Conservation (phyloP, 2,329 filamentous ascomycete species). For the Cladosporium phlei region DNA sequence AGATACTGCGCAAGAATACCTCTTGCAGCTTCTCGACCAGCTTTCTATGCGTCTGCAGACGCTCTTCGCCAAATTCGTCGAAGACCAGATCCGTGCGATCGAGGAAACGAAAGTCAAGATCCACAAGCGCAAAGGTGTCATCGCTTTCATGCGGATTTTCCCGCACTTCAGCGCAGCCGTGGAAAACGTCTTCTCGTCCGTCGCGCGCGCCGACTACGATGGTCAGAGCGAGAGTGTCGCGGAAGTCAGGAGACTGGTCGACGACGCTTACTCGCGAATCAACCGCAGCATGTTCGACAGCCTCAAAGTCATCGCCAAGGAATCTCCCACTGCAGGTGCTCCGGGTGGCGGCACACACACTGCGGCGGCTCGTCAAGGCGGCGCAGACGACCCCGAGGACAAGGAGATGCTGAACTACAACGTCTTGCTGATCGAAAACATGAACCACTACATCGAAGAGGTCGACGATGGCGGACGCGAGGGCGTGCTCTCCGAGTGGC, state of each 20-base stretch:
- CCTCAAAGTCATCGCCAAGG: slow-evolving; percentile 85
- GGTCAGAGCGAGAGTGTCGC: slow-evolving; percentile 44
- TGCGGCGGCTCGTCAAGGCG: slow-evolving; percentile 30
- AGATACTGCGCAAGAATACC: slow-evolving; percentile 89
- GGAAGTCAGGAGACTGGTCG: slow-evolving; percentile 71
- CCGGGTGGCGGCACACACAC: slow-evolving; percentile 42
- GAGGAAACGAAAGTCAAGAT: slow-evolving; percentile 99
- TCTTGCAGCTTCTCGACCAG: slow-evolving; percentile 71
- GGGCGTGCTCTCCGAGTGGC: slow-evolving; percentile 77
- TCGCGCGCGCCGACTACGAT: slow-evolving; percentile 42
- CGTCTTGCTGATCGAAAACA: slow-evolving; percentile 95
- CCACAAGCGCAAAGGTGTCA: slow-evolving; percentile 96
- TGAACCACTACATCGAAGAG: slow-evolving; percentile 95
- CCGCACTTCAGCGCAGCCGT: slow-evolving; percentile 77
- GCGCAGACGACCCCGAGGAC: slow-evolving; percentile 67
- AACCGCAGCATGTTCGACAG: slow-evolving; percentile 97
- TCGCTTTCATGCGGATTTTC: slow-evolving; percentile 91
- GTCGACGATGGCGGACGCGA: slow-evolving; percentile 64
- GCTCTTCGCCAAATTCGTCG: slow-evolving; percentile 82
- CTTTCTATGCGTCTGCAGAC: slow-evolving; percentile 68
- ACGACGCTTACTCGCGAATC: slow-evolving; percentile 81
- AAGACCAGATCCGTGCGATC: slow-evolving; percentile 90
- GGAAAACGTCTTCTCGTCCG: slow-evolving; percentile 69
- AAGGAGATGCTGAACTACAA: slow-evolving; percentile 97
- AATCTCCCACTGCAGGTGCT: slow-evolving; percentile 53